Conservation (phyloP, 352 stramenopile genomes). For the Phytophthora podocarpi region DNA sequence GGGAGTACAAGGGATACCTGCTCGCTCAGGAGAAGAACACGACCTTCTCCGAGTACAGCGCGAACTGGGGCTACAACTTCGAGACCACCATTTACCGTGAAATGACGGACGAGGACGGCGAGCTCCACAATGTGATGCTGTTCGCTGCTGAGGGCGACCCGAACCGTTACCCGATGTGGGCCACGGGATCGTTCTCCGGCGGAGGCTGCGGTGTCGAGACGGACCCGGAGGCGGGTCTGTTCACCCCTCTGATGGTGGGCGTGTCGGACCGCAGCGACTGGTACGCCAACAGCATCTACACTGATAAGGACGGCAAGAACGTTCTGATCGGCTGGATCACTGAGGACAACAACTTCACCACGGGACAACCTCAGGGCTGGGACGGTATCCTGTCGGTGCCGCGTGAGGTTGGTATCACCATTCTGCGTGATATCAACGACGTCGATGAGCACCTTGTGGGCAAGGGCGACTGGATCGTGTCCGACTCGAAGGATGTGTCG, state of each 20-base stretch:
- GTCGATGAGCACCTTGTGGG: slow-evolving; percentile 47
- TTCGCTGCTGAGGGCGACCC: slow-evolving; percentile 59
- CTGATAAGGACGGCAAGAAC: slow-evolving; percentile 58
- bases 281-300: slow-evolving; percentile 77
- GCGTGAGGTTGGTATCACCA: slow-evolving; percentile 55
- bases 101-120: slow-evolving; percentile 58
- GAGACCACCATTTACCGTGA: slow-evolving; percentile 72
- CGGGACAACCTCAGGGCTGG: slow-evolving; percentile 65
- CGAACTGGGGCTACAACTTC: slow-evolving; percentile 68
- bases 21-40: slow-evolving; percentile 65
- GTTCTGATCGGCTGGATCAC: slow-evolving; percentile 70
- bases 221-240: slow-evolving; percentile 40
- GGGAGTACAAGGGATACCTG: slow-evolving; percentile 70
- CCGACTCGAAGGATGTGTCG: slow-evolving; percentile 35
- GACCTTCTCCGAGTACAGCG: slow-evolving; percentile 63
- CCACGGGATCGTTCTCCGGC: slow-evolving; percentile 42
- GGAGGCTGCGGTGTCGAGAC: slow-evolving; percentile 18
- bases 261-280: slow-evolving; percentile 67
- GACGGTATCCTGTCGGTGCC: slow-evolving; percentile 68
- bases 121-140: slow-evolving; percentile 68
- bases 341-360: slow-evolving; percentile 55
- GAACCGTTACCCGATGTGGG: slow-evolving; percentile 69
- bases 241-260: slow-evolving; percentile 62
- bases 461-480: slow-evolving; percentile 67
- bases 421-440: slow-evolving; percentile 59